These are phyloP conservation scores for Xylaria sp. DNA, from an alignment of 2,329 filamentous ascomycete species.

Conservation along the genomic window DNA sequence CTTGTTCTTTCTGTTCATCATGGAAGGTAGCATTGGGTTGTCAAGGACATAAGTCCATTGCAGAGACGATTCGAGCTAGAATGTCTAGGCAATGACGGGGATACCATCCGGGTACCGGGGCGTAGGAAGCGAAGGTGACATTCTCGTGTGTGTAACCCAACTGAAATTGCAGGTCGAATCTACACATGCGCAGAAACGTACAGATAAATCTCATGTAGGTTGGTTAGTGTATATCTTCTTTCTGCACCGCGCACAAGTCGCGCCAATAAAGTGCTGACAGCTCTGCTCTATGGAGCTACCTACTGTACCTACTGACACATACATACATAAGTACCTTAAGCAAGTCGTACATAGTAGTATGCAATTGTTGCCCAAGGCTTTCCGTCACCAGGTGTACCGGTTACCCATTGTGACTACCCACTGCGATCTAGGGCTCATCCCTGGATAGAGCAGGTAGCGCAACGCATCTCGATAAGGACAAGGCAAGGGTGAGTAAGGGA, in stretches of 20 bases:
- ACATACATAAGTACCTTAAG: too few species aligned
- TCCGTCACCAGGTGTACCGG: not conserved
- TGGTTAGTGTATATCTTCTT: too few species aligned
- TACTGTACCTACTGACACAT: too few species aligned
- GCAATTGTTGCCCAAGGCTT: too few species aligned
- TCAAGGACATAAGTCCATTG: not conserved
- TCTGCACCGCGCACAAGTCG: too few species aligned
- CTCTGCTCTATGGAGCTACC: not conserved
- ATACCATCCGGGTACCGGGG: constrained; percentile 16
- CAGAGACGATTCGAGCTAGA: not conserved
- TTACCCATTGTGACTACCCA: too few species aligned
- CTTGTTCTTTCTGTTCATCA: not conserved
- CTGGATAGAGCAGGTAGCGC: not conserved
- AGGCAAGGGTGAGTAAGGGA: not conserved
- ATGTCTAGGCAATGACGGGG: constrained; percentile 7
- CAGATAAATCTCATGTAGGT: too few species aligned
- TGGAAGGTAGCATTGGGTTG: constrained; percentile 24
- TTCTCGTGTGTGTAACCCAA: not conserved
- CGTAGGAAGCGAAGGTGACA: constrained; percentile 13
- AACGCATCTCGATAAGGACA: too few species aligned
- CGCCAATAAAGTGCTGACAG: constrained; percentile 25
- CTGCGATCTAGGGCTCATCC: not conserved
- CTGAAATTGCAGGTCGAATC: not conserved
- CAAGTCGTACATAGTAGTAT: not conserved
- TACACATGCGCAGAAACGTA: not conserved